Evolutionary conservation across 805 yeast species (phyloP), one percentile per base, ranked within the genome.

Genomic region (Phaffomyces antillensis): DNA sequence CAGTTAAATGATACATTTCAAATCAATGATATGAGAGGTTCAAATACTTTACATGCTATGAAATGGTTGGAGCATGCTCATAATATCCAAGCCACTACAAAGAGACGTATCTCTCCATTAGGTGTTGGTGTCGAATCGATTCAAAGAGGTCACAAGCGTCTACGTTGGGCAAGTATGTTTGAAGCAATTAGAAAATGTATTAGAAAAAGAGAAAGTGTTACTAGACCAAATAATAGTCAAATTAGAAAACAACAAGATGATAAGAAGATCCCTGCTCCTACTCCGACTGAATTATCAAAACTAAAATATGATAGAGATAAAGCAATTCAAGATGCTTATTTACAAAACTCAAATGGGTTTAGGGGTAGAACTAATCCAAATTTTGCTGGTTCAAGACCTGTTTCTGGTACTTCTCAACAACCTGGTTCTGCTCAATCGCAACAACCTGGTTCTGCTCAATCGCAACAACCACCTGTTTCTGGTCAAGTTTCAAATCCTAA

Each of bases 81-180:
- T 58, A 83, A 83, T 56, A 86, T 89, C 2, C 97, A 91, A 62
- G 83, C 85, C 45, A 80, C 89, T 3, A 86, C 95, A 7, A 87
- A 88, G 60, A 73, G 96, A 53, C 77, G 97, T 49, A 86, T 90
- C 8, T 81, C 93, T 0, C 97, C 98, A 0, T 67, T 91, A 31
- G 96, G 97, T 41, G 95, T 93, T n/a, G 91, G 96, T 0, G 76
- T 79, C 20, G 97, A 91, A 56, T 85, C 95, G 0, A 84, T 89
- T 39, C 97, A 91, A 63, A 69, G 98, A 51, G 99, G 99, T 17
- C 96, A 93, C 58, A 72, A 86, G 47, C 72, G 95, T 43, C 70
- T 91, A 47, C 76, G 98, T 52, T 93, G 97, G 97, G 96, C 96
- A 0, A 85, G 96, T 44, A 85, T 93, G 87, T 87, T 93, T 68